Conservation (phyloP, 257 asterid species). For the Nicotiana sylvestris region DNA sequence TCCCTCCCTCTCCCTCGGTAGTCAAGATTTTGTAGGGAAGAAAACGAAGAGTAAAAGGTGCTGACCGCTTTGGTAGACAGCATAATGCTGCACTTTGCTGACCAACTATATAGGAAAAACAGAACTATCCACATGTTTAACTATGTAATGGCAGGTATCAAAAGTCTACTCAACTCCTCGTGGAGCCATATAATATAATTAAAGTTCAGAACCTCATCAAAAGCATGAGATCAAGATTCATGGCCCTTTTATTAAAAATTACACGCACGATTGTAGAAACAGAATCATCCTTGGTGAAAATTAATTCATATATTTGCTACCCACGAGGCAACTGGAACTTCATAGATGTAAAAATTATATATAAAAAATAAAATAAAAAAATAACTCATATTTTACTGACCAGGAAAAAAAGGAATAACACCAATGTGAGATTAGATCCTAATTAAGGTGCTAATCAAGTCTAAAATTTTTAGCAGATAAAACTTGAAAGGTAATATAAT, state of each 20-base stretch:
- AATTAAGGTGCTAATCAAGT: not conserved
- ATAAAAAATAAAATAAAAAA: not conserved
- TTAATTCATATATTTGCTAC: not conserved
- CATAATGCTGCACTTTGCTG: not conserved
- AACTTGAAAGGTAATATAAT: not conserved
- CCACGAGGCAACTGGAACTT: not conserved
- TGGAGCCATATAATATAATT: not conserved
- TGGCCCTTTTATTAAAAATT: not conserved
- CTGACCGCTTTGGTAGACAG: not conserved
- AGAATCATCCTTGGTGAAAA: not conserved
- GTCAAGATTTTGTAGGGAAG: not conserved
- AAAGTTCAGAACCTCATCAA: not conserved
- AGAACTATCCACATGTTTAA: not conserved
- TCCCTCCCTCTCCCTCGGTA: not conserved
- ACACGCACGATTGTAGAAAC: not conserved
- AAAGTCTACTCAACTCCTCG: not conserved
- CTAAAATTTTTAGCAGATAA: not conserved
- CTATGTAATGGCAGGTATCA: not conserved
- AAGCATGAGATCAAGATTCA: not conserved
- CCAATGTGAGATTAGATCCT: constrained; percentile 1
- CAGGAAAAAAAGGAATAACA: not conserved
- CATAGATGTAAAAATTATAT: not conserved
- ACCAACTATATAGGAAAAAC: not conserved
- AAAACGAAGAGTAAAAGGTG: not conserved
- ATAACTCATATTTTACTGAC: not conserved